phyloP scores from a whole-genome alignment of 768 basidiomycete species.

The Auriscalpium vulgare region DNA sequence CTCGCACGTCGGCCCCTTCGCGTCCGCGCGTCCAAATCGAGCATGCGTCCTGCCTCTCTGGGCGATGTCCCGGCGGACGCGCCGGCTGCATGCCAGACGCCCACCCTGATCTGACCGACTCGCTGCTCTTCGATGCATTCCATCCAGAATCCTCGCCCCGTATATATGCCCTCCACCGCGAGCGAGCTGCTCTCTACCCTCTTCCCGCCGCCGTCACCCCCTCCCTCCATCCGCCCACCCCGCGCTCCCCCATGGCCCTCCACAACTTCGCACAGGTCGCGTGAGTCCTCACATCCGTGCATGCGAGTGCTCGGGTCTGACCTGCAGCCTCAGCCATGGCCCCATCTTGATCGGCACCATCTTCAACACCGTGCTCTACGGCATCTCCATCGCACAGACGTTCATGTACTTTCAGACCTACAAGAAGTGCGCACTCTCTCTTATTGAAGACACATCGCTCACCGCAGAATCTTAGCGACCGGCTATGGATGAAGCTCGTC shows the following conservation, averaged over 20 bases:
- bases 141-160: background rate
- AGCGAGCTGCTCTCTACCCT: background rate
- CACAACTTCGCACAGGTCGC: background rate
- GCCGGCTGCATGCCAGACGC: too few species aligned
- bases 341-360: conserved; percentile 11
- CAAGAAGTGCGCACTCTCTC: conserved; percentile 4
- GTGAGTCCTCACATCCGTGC: background rate
- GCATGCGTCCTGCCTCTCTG: too few species aligned
- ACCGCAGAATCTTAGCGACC: background rate
- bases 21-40: too few species aligned
- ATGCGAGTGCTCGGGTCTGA: background rate
- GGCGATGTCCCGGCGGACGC: too few species aligned
- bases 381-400: conserved; percentile 8
- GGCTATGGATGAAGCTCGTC: conserved; percentile 8
- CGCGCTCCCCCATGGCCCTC: background rate
- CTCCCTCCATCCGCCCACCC: background rate
- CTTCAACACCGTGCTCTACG: conserved; percentile 9
- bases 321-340: conserved; percentile 2
- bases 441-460: background rate
- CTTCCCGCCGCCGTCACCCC: background rate
- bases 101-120: too few species aligned
- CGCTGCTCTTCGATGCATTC: background rate
- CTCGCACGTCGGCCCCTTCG: too few species aligned
- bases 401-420: conserved; percentile 5
- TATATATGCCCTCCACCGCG: background rate